phyloP scores from a whole-genome alignment of 306 rosid species.

The Datisca glomerata region DNA sequence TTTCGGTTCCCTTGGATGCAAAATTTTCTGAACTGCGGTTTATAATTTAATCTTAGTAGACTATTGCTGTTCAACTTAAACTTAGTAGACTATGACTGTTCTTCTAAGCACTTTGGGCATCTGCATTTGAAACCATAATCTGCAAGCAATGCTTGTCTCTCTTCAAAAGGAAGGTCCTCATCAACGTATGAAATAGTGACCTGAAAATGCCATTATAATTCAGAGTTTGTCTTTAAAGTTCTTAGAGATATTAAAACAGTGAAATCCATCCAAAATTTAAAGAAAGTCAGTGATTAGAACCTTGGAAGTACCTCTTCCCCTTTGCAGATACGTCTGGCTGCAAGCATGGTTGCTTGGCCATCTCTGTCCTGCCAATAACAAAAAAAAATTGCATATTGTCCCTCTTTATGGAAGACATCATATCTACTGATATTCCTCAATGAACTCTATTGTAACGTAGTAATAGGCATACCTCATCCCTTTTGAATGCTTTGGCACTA shows the following conservation, averaged over 20 bases:
- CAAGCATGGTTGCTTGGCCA: constrained; percentile 84
- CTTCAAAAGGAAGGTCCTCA: constrained; percentile 64
- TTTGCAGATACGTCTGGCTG: constrained; percentile 40
- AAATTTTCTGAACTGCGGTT: too few species aligned
- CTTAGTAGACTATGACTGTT: constrained; percentile 23
- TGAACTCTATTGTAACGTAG: background rate
- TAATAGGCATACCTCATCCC: constrained; percentile 59
- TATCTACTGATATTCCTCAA: too few species aligned
- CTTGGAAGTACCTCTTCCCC: constrained; percentile 64
- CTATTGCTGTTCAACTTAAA: too few species aligned
- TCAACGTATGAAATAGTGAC: constrained; percentile 85
- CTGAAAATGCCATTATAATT: constrained; percentile 45
- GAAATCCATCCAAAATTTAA: background rate
- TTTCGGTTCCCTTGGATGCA: too few species aligned
- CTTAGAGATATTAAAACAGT: background rate
- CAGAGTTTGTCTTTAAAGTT: too few species aligned
- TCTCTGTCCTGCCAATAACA: constrained; percentile 87
- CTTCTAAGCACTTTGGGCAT: constrained; percentile 54
- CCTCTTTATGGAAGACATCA: too few species aligned
- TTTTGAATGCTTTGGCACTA: constrained; percentile 86
- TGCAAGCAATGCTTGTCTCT: constrained; percentile 75
- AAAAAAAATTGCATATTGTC: too few species aligned
- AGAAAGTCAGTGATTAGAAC: background rate
- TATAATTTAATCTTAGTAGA: too few species aligned
- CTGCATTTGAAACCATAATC: constrained; percentile 76